A percentile compares a stretch with the other conserved stretches of the same genome.
Evolutionary conservation across 2,329 filamentous ascomycete species (phyloP).

Genomic region (Pyrenochaeta sp.): DNA sequence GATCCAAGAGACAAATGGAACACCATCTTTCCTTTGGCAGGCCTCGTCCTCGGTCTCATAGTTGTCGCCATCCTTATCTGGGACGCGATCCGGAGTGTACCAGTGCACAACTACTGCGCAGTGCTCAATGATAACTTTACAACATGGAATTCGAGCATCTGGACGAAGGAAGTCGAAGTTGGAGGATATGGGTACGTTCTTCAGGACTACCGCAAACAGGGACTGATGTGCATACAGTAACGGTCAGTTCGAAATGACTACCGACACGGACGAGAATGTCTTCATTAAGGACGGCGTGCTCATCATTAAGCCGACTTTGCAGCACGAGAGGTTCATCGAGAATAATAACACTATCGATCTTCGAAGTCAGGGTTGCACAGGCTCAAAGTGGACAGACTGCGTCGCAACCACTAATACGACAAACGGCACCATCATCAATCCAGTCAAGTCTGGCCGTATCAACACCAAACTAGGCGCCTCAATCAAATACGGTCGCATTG

Average conservation of each 20-base stretch:
- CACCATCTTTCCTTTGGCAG: constrained; percentile 78
- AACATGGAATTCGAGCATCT: constrained; percentile 66
- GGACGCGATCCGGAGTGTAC: constrained; percentile 75
- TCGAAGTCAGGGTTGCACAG: constrained; percentile 72
- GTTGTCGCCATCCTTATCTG: constrained; percentile 77
- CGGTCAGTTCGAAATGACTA: constrained; percentile 82
- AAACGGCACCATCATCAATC: constrained; percentile 79
- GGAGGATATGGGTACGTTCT: constrained; percentile 76
- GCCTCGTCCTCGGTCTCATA: constrained; percentile 72
- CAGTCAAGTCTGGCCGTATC: constrained; percentile 79
- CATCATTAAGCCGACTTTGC: constrained; percentile 79
- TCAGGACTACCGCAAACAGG: neutral
- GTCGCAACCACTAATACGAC: constrained; percentile 78
- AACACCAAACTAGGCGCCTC: constrained; percentile 74
- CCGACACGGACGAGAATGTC: constrained; percentile 74
- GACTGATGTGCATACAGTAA: constrained; percentile 65
- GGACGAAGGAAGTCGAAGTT: constrained; percentile 78
- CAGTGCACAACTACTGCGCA: constrained; percentile 76
- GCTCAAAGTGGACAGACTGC: constrained; percentile 67
- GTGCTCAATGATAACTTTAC: constrained; percentile 73
- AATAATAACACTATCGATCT: constrained; percentile 75
- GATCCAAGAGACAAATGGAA: constrained; percentile 87
- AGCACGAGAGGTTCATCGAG: constrained; percentile 72
- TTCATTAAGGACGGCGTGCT: constrained; percentile 75
- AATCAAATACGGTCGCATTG: constrained; percentile 83